Evolutionary conservation across 805 yeast genomes (phyloP), one percentile per base, ranked within the genome.

Genomic region (Jamesozyma hellenica): DNA sequence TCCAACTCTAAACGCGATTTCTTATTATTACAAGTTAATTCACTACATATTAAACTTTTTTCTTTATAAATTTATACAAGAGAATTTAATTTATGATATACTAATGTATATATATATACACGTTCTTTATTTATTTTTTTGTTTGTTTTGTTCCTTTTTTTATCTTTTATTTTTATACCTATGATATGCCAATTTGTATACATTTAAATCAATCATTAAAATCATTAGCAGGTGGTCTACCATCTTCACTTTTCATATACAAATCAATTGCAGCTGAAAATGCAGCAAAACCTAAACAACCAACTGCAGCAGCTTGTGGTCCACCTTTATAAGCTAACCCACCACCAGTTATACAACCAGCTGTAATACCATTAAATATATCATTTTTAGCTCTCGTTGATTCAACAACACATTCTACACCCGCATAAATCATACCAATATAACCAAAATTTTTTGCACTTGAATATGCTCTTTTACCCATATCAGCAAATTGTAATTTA

Each of bases 231-330:
- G 97, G 96, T 18, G 97, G 96, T 35, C 74, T 73, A 3, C 79
- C 78, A 56, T 79, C 72, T 49, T 87, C 96, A 51, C 83, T 77
- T 50, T 88, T 74, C 81, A 88, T 72, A 53, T 88, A 88, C 48
- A 82, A 58, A 57, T 88, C 96, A 43, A 88, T 65, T 32, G 94
- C 95, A 4, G 86, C 79, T 41, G 94, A 81, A 60, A 92, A 92
- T 7, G 92, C 95, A 2, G 97, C 96, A 66, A 92, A 92, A 8
- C 96, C 98, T 21, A 94, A 96, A 69, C 97, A 92, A 1, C 98
- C 98, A 42, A 88, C 59, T 19, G 78, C 52, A 0, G 95, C 92
- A 23, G 95, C 94, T 52, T 80, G 87, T 1, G 98, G 98, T 1
- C 98, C 98, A 35, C 92, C 77, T 56, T 82, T 85, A 50, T 83